Percentiles rank a stretch among this genome's conserved stretches.
phyloP scores from a whole-genome alignment of 2,329 filamentous ascomycete genomes.

The Graphium sp. region DNA sequence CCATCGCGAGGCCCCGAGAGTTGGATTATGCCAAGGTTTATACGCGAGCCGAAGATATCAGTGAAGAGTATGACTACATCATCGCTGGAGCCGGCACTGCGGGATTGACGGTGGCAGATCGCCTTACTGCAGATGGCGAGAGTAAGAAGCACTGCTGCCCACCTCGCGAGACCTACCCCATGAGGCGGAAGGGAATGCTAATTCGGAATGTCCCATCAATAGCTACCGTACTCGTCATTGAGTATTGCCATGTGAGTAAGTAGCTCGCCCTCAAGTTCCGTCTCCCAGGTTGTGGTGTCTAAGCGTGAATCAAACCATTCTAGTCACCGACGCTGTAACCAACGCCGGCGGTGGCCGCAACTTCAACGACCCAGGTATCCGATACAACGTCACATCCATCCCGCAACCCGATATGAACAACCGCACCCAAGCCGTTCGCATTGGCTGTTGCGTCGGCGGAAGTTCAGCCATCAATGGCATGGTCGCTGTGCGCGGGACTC shows the following conservation, averaged over 20 bases:
- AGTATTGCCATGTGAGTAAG: constrained; percentile 7
- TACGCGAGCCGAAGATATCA: constrained; percentile 1
- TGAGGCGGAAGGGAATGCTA: no score
- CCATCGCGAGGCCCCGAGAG: constrained; percentile 2
- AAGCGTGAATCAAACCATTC: constrained; percentile 6
- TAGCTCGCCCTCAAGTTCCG: not conserved
- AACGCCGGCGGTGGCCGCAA: constrained; percentile 8
- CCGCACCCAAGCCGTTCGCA: constrained; percentile 10
- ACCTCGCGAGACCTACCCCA: no score
- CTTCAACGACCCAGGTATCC: constrained; percentile 7
- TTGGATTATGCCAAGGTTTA: constrained; percentile 1
- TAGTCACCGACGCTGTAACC: constrained; percentile 7
- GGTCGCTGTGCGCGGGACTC: constrained; percentile 16
- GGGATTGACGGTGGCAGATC: constrained; percentile 16
- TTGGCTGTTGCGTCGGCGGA: constrained; percentile 19
- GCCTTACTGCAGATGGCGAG: constrained; percentile 15
- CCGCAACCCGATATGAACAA: constrained; percentile 12
- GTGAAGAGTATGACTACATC: constrained; percentile 12
- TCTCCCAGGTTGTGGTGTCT: constrained; percentile 6
- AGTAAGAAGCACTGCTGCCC: constrained; percentile 4
- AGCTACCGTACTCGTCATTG: constrained; percentile 9
- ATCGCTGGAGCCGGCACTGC: constrained; percentile 15
- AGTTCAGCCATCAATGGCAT: constrained; percentile 20
- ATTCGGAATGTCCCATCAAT: no score
- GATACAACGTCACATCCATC: constrained; percentile 13